These are phyloP conservation scores for Aureobasidium zeae DNA, from an alignment of 2,329 filamentous ascomycete species.

Conservation along the genomic window DNA sequence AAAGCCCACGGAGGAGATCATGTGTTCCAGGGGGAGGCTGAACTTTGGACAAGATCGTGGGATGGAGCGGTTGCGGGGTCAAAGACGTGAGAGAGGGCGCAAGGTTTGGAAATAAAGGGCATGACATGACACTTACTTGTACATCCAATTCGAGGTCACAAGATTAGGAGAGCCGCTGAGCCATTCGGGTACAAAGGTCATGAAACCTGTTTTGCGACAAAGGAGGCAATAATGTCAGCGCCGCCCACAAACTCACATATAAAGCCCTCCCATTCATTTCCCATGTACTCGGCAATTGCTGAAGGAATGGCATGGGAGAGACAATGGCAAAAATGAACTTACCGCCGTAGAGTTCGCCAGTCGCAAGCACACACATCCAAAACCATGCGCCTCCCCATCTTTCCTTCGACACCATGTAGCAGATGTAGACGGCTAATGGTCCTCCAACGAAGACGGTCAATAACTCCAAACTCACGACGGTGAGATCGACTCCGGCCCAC, in stretches of 20 bases:
- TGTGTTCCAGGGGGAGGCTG: neutral
- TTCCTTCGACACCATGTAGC: slow-evolving; percentile 35
- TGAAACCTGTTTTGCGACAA: slow-evolving; percentile 48
- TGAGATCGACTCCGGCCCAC: slow-evolving; percentile 51
- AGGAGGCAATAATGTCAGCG: too few relatives aligned
- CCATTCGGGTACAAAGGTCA: slow-evolving; percentile 60
- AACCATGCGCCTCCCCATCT: slow-evolving; percentile 40
- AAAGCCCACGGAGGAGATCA: neutral
- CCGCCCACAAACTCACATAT: too few relatives aligned
- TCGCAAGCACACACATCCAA: slow-evolving; percentile 49
- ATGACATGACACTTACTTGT: slow-evolving; percentile 34
- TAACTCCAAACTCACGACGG: slow-evolving; percentile 50
- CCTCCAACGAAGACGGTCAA: slow-evolving; percentile 52
- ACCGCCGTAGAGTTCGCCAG: slow-evolving; percentile 55
- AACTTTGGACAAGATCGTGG: neutral
- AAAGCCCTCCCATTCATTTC: too few relatives aligned
- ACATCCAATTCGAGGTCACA: slow-evolving; percentile 51
- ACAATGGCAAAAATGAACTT: too few relatives aligned
- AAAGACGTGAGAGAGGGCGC: neutral
- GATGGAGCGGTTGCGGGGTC: neutral
- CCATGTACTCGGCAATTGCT: too few relatives aligned
- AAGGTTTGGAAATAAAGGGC: neutral
- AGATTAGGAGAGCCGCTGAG: slow-evolving; percentile 49
- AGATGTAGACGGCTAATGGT: slow-evolving; percentile 49
- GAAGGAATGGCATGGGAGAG: neutral